Evolutionary conservation across 768 basidiomycete species (phyloP).

Genomic region (Agrocybe chaxingu): DNA sequence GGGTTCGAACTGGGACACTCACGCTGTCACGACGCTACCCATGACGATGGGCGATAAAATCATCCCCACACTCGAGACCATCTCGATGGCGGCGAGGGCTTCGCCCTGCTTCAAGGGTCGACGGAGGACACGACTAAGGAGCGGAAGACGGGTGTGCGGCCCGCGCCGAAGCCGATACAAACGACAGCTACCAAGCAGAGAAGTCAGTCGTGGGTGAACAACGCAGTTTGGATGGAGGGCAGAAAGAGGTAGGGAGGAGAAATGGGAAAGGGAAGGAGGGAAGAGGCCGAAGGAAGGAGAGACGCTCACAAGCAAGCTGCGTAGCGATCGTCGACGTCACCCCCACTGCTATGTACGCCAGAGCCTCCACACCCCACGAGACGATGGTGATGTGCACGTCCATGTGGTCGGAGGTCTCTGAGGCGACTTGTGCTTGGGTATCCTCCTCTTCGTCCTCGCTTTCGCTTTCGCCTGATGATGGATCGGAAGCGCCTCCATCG

Average conservation of each 20-base stretch:
- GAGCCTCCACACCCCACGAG: conserved; percentile 8
- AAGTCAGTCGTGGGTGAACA: not conserved
- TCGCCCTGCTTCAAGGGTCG: conserved; percentile 12
- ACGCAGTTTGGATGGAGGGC: no score
- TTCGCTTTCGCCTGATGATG: not conserved
- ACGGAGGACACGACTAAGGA: conserved; percentile 11
- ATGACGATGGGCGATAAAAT: conserved; percentile 9
- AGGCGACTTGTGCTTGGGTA: conserved; percentile 3
- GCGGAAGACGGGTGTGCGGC: conserved; percentile 7
- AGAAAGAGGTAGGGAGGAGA: no score
- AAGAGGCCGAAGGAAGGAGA: no score
- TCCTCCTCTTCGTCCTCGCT: not conserved
- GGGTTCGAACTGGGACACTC: not conserved
- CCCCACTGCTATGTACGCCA: conserved; percentile 5
- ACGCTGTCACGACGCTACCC: conserved; percentile 9
- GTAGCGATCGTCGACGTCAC: not conserved
- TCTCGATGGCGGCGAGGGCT: conserved; percentile 8
- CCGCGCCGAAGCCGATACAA: conserved; percentile 12
- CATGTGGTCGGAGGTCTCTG: conserved; percentile 10
- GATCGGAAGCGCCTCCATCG: not conserved
- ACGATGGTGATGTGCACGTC: conserved; percentile 10
- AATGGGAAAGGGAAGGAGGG: no score
- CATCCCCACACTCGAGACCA: conserved; percentile 4
- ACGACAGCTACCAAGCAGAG: conserved; percentile 2
- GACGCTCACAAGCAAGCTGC: conserved; percentile 6